Percentiles rank a stretch among this genome's conserved stretches.
Conservation (phyloP, 352 stramenopile genomes). For the Phytophthora cryptogea region DNA sequence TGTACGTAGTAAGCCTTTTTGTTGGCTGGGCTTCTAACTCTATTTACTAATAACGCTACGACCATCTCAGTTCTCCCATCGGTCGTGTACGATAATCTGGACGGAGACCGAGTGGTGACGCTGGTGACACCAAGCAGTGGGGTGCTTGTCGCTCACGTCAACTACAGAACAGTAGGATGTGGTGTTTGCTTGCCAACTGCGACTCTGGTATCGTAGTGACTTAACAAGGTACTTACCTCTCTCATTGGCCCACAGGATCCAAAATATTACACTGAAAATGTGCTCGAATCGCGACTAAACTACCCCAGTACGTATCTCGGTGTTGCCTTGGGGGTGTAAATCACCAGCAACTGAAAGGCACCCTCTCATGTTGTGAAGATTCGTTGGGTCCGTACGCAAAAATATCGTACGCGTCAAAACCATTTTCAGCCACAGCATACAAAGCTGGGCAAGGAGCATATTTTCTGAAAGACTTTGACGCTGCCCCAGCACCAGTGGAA, state of each 20-base stretch:
- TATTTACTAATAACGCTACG: background rate
- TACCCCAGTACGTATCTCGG: constrained; percentile 39
- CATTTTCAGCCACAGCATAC: constrained; percentile 36
- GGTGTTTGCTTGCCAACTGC: background rate
- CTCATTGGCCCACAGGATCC: constrained; percentile 37
- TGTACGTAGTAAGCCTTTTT: constrained; percentile 16
- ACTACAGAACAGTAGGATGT: constrained; percentile 55
- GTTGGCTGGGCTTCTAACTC: background rate
- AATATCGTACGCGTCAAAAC: constrained; percentile 58
- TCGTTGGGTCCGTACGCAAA: constrained; percentile 43
- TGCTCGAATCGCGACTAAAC: constrained; percentile 54
- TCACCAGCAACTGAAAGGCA: background rate
- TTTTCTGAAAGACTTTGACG: constrained; percentile 55
- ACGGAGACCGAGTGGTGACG: constrained; percentile 41
- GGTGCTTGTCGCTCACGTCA: constrained; percentile 49
- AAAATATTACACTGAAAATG: constrained; percentile 58
- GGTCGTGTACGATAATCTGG: constrained; percentile 59
- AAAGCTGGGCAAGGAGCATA: constrained; percentile 40
- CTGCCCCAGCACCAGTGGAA: constrained; percentile 40
- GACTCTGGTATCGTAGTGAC: background rate
- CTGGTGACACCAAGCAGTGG: constrained; percentile 48
- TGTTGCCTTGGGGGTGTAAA: background rate
- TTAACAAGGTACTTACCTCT: background rate
- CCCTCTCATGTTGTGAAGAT: constrained; percentile 20
- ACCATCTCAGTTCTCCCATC: constrained; percentile 44